Evolutionary conservation across 78 protist species (phyloP), one percentile per base, ranked within the genome.

Genomic region (Mantamonas sphyraenae): DNA sequence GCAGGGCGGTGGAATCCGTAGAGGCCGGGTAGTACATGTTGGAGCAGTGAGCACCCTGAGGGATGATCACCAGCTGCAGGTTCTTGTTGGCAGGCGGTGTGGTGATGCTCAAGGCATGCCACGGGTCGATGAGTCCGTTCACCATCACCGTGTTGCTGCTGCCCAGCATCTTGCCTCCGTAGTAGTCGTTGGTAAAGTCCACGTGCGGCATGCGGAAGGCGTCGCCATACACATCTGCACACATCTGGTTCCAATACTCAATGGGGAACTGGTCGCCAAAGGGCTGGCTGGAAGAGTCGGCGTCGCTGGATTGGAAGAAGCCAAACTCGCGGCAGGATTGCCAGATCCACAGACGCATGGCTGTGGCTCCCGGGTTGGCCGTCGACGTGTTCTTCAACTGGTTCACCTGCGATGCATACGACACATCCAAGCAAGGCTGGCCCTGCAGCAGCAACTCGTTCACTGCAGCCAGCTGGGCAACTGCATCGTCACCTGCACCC

Each of bases 301-400:
- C 45, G 51, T 82, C 87, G 28, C 77, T 59, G 22, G 83, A 66
- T 73, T 86, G 87, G 71, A 53, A 82, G 67, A 69, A 85, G 35
- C 83, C 91, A 38, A 81, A 78, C 47, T 86, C 85, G 14, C 71
- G 30, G 71, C 84, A 84, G 19, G 76, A 70, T 17, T 74, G 80
- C 47, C 69, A 84, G 35, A 71, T 39, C 91, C 91, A 86, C 74
- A 61, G 35, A 5, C 78, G 37, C 37, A 71, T 74, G 60, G 81
- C 86, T 37, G 60, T 28, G n/a, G 74, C 62, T 33, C n/a, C 70
- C 28, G 28, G 67, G 50, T 63, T 75, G 47, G 50, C 65, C 30
- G 74, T 64, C 35, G 43, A 24, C 39, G 69, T 66, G 24, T 20
- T 42, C 45, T 60, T 37, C 34, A 40, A 45, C 33, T 38, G n/a